Conservation (phyloP, 2,329 filamentous ascomycete species). For the Dothistroma septosporum region DNA sequence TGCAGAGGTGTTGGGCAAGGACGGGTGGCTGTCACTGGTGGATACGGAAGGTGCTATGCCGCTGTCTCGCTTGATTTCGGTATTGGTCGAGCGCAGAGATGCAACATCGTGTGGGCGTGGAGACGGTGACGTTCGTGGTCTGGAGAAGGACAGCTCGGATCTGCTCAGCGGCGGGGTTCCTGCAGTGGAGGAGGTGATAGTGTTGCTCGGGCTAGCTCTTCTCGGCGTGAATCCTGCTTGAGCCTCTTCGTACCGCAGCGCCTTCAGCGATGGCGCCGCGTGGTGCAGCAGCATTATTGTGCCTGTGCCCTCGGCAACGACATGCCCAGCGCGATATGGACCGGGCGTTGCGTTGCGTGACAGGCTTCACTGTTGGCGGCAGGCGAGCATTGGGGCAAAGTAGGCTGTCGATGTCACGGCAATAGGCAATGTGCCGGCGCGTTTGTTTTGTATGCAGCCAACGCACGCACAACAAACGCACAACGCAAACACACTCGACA, state of each 20-base stretch:
- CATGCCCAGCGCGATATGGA: neutral
- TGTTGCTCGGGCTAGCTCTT: neutral
- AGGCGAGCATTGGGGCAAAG: slow-evolving; percentile 1
- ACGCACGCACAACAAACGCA: neutral
- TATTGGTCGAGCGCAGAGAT: slow-evolving; percentile 15
- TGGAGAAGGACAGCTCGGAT: slow-evolving; percentile 4
- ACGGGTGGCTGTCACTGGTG: slow-evolving; percentile 20
- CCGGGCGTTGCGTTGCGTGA: neutral
- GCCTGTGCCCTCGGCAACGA: neutral
- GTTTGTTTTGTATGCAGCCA: slow-evolving; percentile 2
- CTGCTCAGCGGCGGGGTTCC: neutral
- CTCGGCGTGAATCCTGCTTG: slow-evolving; percentile 6
- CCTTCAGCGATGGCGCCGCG: neutral
- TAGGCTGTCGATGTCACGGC: neutral
- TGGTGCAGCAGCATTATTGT: slow-evolving; percentile 1
- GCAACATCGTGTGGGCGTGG: slow-evolving; percentile 2
- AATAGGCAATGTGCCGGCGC: neutral
- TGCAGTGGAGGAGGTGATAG: neutral
- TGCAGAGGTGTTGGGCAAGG: slow-evolving; percentile 2
- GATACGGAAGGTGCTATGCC: slow-evolving; percentile 30
- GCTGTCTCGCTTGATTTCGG: slow-evolving; percentile 33
- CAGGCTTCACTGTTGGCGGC: neutral
- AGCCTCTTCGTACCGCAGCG: slow-evolving; percentile 12
- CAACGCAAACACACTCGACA: neutral
- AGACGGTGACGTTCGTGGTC: slow-evolving; percentile 8